Base-by-base conservation (phyloP, 176 grass and related monocot genomes). In the Juncus effusus region DNA sequence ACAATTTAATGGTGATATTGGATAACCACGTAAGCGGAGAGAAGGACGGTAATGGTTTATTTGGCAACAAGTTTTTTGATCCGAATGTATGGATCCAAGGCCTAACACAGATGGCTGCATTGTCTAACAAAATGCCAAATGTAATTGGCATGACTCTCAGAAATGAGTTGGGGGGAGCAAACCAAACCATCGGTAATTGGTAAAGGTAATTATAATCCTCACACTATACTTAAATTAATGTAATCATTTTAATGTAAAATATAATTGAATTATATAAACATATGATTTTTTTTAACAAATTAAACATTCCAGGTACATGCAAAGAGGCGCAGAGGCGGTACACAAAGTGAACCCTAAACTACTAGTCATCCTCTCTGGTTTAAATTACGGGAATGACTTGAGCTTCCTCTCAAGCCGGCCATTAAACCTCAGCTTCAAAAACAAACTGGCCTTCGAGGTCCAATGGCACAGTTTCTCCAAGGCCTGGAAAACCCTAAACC, bases 391-490 rank as follows among this genome's bases (percentile, higher is more conserved):
- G 88, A 92, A 68, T 58, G 88, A 97, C 67, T 79, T 97, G 13
- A 65, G 82, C 1, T 97, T 86, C 88, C 77, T 97, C 6, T 75
- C 74, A 40, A 74, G 54, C 40, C 74, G 51, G 1, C 82, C 60
- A 10, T 63, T 89, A 36, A 80, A 75, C 19, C 59, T 97, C 2
- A 86, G 67, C 72, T 97, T 97, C 63, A 13, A 74, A 0, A 38
- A 77, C 5, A 97, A 92, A 74, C 63, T 72, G 13, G 85, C 82
- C 5, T 97, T 92, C 82, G 94, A 97, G 76, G 54, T 97, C 63
- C 94, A 97, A 75, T 97, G 94, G 94, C 92, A 97, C 78, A 61
- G 77, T 69, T 97, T 97, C 87, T 86, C 85, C 2, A 36, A 61
- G 51, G 82, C 81, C 2, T 97, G 94, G 94, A 10, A 50, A 16